Base-by-base conservation (phyloP, 495 filamentous ascomycete species). In the Aspergillus avenaceus region DNA sequence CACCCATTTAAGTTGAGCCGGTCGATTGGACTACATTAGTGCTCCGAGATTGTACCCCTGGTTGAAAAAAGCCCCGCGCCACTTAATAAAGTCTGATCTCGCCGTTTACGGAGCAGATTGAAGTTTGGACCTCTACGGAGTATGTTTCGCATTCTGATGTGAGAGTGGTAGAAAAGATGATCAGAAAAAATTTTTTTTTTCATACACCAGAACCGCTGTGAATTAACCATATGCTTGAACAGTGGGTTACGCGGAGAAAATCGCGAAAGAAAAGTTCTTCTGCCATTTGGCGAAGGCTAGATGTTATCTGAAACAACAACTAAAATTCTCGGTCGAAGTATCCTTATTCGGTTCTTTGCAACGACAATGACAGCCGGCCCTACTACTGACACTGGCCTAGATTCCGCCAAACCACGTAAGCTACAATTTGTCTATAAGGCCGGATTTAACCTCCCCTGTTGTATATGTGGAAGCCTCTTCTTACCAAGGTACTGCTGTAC, bases 1-100 rank as follows among this genome's bases (percentile, higher is more conserved):
- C n/a, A n/a, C n/a, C 27, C 29, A 19, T 45, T 45, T 45, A 45
- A 25, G 42, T 45, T 45, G 27, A 3, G 13, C 8, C 42, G 42
- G 27, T 31, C 27, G 13, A 28, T 31, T 13, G 3, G 25, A 14
- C 42, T 45, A 45, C 29, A n/a, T 44, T 45, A 31, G 42, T 32
- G 12, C 29, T 45, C 42, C 42, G 26, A 28, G 19, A 22, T 3
- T 21, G 11, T 9, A 19, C 26, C 26, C 41, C 41, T 44, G 41
- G 41, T 12, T 36, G 32, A 36, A 14, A 13, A n/a, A 36, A 14
- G 32, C n/a, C 32, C 13, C n/a, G 32, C 41, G 41, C 41, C 41
- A 44, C 41, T 29, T 8, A 1, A n/a, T 13, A n/a, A 34, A 36
- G 32, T 36, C 32, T 14, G 32, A 36, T 14, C 18, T 36, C 32